Evolutionary conservation across 2,329 filamentous ascomycete genomes (phyloP).

Genomic region (Aureobasidium vineae): DNA sequence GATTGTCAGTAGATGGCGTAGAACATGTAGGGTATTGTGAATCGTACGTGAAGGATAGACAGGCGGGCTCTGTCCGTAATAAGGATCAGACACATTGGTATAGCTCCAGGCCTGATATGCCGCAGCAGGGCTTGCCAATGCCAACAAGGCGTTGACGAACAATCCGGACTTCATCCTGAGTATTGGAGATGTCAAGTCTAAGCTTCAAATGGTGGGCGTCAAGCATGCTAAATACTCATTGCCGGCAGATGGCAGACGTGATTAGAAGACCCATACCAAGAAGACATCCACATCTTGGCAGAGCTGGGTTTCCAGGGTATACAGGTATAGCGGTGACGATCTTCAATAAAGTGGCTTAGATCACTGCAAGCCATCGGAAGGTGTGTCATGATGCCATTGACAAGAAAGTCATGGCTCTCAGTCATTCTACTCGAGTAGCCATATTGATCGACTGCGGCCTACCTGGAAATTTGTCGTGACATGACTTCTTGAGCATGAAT

Average conservation of each 20-base stretch:
- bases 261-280: not conserved
- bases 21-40: not conserved
- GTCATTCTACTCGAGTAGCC: not conserved
- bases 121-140: constrained; percentile 1
- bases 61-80: constrained; percentile 36
- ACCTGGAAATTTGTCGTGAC: too few species aligned
- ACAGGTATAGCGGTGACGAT: not conserved
- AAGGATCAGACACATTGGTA: constrained; percentile 28
- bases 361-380: not conserved
- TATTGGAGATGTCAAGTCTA: not conserved
- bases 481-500: too few species aligned
- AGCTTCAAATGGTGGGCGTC: not conserved
- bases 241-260: not conserved
- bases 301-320: not conserved
- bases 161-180: constrained; percentile 1
- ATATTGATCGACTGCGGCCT: too few species aligned
- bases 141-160: constrained; percentile 2
- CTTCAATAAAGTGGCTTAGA: not conserved
- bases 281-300: constrained; percentile 3
- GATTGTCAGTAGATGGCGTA: not conserved
- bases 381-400: not conserved
- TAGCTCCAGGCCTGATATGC: constrained; percentile 25
- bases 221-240: constrained; percentile 3
- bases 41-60: constrained; percentile 35
- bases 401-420: not conserved